Evolutionary conservation across 768 basidiomycete genomes (phyloP).

Genomic region (Thelephora aurantiotincta): DNA sequence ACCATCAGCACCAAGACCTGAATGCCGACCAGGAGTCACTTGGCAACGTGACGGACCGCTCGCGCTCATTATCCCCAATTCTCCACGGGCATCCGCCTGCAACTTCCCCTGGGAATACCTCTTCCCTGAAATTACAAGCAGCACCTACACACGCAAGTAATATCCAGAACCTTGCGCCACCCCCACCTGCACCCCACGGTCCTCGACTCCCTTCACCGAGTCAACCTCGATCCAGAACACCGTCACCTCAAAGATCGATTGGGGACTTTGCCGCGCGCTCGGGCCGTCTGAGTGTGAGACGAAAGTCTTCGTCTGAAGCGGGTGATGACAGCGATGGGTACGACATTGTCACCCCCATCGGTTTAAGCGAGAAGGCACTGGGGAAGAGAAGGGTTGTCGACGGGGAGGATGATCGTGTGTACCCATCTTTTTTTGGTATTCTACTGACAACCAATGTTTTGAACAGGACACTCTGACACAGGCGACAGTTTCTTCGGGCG

Average conservation of each 20-base stretch:
- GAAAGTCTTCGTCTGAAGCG: constrained; percentile 9
- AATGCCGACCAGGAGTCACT: too few species aligned
- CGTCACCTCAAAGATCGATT: constrained; percentile 43
- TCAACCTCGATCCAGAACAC: constrained; percentile 42
- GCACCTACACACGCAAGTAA: constrained; percentile 14
- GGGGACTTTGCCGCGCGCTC: constrained; percentile 1
- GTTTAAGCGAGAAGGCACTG: constrained; percentile 77
- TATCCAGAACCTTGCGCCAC: constrained; percentile 38
- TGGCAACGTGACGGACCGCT: too few species aligned
- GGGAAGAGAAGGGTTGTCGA: constrained; percentile 66
- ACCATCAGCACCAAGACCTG: too few species aligned
- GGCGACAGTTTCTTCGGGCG: constrained; percentile 39
- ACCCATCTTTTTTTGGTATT: not conserved
- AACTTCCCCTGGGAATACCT: constrained; percentile 19
- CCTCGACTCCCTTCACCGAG: constrained; percentile 47
- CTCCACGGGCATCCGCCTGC: constrained; percentile 20
- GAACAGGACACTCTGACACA: constrained; percentile 35
- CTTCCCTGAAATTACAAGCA: constrained; percentile 7
- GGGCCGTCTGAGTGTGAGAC: constrained; percentile 14
- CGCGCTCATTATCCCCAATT: constrained; percentile 14
- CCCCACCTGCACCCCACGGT: constrained; percentile 54
- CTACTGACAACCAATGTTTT: not conserved
- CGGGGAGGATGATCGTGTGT: constrained; percentile 36
- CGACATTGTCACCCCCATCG: constrained; percentile 20
- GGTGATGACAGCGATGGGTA: constrained; percentile 13